These are phyloP conservation scores for Camelina sativa DNA, from an alignment of 345 rosid genomes.

Conservation along the genomic window DNA sequence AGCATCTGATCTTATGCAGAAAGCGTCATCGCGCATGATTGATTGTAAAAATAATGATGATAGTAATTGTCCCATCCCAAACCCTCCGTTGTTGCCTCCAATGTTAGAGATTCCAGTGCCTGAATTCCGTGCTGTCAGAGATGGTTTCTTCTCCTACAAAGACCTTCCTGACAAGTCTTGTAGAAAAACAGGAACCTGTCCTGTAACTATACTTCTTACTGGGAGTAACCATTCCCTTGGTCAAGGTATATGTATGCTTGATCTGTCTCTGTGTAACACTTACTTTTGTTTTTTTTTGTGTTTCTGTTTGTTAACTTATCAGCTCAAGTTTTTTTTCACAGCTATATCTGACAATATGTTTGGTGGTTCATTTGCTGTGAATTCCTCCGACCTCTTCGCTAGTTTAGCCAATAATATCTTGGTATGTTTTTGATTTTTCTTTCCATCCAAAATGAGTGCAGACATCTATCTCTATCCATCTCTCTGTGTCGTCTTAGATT, in stretches of 20 bases:
- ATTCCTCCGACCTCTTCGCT: conserved; percentile 49
- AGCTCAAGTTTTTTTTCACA: conserved; percentile 39
- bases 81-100: conserved; percentile 76
- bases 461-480: neutral
- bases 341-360: conserved; percentile 64
- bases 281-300: conserved; percentile 2
- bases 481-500: neutral
- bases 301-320: conserved; percentile 8
- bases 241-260: conserved; percentile 50
- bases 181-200: conserved; percentile 66
- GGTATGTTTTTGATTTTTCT: conserved; percentile 50
- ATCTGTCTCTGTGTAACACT: neutral
- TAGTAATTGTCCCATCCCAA: conserved; percentile 52
- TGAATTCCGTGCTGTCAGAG: conserved; percentile 68
- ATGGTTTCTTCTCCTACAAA: conserved; percentile 40
- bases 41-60: conserved; percentile 47
- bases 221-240: conserved; percentile 72
- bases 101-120: conserved; percentile 70
- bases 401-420: conserved; percentile 54
- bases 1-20: too few relatives aligned
- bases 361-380: conserved; percentile 44
- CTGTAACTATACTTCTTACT: conserved; percentile 68
- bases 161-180: conserved; percentile 79
- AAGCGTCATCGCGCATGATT: neutral
- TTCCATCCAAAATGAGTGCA: neutral